Base-by-base conservation (phyloP, 306 rosid genomes). In the Rosa rugosa region DNA sequence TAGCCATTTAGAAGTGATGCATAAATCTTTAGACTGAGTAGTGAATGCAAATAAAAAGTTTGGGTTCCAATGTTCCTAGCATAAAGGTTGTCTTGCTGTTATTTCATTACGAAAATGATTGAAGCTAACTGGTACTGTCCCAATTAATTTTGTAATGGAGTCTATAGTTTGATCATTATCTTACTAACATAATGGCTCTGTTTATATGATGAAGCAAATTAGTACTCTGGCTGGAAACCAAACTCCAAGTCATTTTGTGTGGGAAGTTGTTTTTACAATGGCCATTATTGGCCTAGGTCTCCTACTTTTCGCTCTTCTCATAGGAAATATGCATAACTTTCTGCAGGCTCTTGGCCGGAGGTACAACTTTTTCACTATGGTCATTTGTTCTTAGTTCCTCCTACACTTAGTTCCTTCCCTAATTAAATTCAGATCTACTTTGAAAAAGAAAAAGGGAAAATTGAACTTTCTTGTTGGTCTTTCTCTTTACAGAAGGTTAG, bases 401-500 rank as follows among this genome's bases (percentile, higher is more conserved):
- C n/a, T n/a, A n/a, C n/a, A n/a, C n/a, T n/a, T n/a, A n/a, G n/a
- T n/a, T n/a, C n/a, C n/a, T 65, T 70, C 59, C 77, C 51, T 6
- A 5, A 42, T 56, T 12, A 14, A 38, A 25, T 60, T 25, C 27
- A 44, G 57, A 71, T 42, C 18, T 44, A 44, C 5, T 59, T 60
- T 75, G 46, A 4, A 36, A 34, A 44, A 16, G 12, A n/a, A 42
- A 68, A 44, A 23, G 25, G 38, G 62, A 73, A 12, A 36, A 17
- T 20, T 64, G 73, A 62, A 36, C 57, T 49, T 71, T 6, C 22
- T 6, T 41, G 14, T 59, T 72, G 80, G 23, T 77, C 46, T 4
- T 40, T 57, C 82, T 62, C 80, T 22, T 59, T 45, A 69, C 86
- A 94, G 98, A 85, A 90, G 87, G 87, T 78, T 89, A 73, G 97